Conservation (phyloP, 768 basidiomycete species). For the Hygrophoropsis aurantiaca region DNA sequence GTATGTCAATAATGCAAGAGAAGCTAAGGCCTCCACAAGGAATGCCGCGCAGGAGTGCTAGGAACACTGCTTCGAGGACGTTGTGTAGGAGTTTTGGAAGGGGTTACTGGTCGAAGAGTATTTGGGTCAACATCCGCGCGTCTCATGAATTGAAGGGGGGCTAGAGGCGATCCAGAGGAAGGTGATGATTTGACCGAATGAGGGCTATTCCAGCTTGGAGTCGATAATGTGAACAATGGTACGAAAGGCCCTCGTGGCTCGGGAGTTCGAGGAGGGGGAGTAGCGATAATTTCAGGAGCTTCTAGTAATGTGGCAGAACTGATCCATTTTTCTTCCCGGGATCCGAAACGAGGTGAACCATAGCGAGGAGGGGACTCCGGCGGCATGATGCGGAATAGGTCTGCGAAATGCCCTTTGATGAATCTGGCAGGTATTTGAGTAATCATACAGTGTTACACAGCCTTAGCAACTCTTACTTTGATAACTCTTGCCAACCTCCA, state of each 20-base stretch:
- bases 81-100: slow-evolving; percentile 57
- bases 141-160: slow-evolving; percentile 82
- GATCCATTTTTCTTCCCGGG: slow-evolving; percentile 79
- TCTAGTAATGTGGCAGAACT: slow-evolving; percentile 73
- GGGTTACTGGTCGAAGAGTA: slow-evolving; percentile 57
- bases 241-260: slow-evolving; percentile 57
- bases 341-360: slow-evolving; percentile 36
- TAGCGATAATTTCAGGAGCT: slow-evolving; percentile 39
- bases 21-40: slow-evolving; percentile 58
- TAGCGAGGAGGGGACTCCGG: slow-evolving; percentile 57
- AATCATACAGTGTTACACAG: not conserved
- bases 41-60: slow-evolving; percentile 49
- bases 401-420: slow-evolving; percentile 83
- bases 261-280: slow-evolving; percentile 58
- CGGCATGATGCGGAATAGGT: slow-evolving; percentile 71
- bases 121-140: slow-evolving; percentile 64
- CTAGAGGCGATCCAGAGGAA: slow-evolving; percentile 69
- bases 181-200: slow-evolving; percentile 51
- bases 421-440: slow-evolving; percentile 51
- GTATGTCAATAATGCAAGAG: slow-evolving; percentile 13
- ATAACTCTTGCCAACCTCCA: slow-evolving; percentile 91
- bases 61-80: slow-evolving; percentile 41
- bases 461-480: slow-evolving; percentile 57
- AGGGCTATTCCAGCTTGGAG: slow-evolving; percentile 46
- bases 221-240: slow-evolving; percentile 67